These are phyloP conservation scores for Lasiodiplodia sp. DNA, from an alignment of 2,329 filamentous ascomycete genomes.

Conservation along the genomic window DNA sequence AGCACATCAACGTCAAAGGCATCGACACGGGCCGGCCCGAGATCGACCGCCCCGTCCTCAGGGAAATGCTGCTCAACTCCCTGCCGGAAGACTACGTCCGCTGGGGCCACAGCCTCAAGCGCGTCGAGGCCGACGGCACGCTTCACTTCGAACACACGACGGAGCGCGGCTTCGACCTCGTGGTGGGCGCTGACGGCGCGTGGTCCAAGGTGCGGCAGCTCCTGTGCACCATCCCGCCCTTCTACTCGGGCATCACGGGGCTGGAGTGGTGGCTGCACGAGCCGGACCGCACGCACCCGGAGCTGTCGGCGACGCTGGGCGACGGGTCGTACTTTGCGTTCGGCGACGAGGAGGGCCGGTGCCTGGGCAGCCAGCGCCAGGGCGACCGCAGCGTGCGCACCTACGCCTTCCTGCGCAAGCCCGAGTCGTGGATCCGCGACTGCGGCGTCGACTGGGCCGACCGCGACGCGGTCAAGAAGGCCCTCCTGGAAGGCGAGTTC, in stretches of 20 bases:
- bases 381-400: slow-evolving; percentile 59
- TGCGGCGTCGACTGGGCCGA: slow-evolving; percentile 56
- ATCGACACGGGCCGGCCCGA: slow-evolving; percentile 53
- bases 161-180: slow-evolving; percentile 50
- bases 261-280: slow-evolving; percentile 54
- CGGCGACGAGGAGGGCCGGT: slow-evolving; percentile 43
- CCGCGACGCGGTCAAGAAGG: slow-evolving; percentile 43
- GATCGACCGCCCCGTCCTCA: slow-evolving; percentile 59
- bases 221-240: slow-evolving; percentile 48
- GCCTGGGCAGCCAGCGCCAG: slow-evolving; percentile 53
- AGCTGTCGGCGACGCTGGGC: slow-evolving; percentile 55
- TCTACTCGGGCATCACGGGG: slow-evolving; percentile 56
- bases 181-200: slow-evolving; percentile 59
- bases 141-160: slow-evolving; percentile 24
- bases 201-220: slow-evolving; percentile 50
- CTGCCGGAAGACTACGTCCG: slow-evolving; percentile 55
- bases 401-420: slow-evolving; percentile 46
- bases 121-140: slow-evolving; percentile 19
- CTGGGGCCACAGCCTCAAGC: slow-evolving; percentile 48
- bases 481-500: slow-evolving; percentile 46
- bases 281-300: slow-evolving; percentile 52
- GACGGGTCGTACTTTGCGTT: slow-evolving; percentile 24
- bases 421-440: slow-evolving; percentile 49
- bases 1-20: slow-evolving; percentile 38
- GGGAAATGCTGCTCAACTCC: slow-evolving; percentile 55